Conservation (phyloP, 139 green algal species). For the Chlamydomonas sphaeroides region DNA sequence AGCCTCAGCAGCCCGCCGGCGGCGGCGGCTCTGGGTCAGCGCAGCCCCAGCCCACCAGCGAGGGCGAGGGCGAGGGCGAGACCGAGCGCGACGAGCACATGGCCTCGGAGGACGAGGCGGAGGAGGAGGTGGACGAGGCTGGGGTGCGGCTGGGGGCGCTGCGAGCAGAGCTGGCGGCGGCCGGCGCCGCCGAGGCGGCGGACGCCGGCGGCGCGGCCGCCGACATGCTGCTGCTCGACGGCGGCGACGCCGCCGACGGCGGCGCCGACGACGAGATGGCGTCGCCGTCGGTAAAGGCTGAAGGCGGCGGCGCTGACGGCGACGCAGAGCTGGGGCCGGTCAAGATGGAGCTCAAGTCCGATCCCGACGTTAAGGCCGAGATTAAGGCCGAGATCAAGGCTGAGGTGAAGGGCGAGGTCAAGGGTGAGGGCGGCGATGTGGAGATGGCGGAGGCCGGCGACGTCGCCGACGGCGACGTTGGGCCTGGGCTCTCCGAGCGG, state of each 20-base stretch:
- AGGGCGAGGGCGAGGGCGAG: background rate
- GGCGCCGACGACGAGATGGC: background rate
- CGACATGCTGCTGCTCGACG: background rate
- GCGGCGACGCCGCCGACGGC: background rate
- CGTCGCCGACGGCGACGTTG: too few species aligned
- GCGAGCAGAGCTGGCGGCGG: constrained; percentile 16
- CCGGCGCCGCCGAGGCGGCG: constrained; percentile 5
- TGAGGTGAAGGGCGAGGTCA: background rate
- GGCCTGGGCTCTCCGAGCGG: too few species aligned
- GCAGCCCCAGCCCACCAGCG: too few species aligned
- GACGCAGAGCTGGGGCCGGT: background rate
- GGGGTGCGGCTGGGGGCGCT: constrained; percentile 33
- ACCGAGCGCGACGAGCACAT: background rate
- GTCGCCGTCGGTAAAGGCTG: background rate
- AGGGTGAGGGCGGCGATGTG: too few species aligned
- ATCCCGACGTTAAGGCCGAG: background rate
- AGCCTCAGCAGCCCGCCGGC: too few species aligned
- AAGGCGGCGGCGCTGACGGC: background rate
- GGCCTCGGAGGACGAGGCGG: constrained; percentile 37
- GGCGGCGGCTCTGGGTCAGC: background rate
- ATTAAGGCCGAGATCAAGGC: background rate
- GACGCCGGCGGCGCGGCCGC: constrained; percentile 1
- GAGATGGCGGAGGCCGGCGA: background rate
- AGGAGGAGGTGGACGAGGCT: constrained; percentile 7
- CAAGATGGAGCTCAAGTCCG: background rate